Percentiles rank a stretch among this genome's conserved stretches.
phyloP scores from a whole-genome alignment of 257 asterid species.

The Paraleonurus japonicus region DNA sequence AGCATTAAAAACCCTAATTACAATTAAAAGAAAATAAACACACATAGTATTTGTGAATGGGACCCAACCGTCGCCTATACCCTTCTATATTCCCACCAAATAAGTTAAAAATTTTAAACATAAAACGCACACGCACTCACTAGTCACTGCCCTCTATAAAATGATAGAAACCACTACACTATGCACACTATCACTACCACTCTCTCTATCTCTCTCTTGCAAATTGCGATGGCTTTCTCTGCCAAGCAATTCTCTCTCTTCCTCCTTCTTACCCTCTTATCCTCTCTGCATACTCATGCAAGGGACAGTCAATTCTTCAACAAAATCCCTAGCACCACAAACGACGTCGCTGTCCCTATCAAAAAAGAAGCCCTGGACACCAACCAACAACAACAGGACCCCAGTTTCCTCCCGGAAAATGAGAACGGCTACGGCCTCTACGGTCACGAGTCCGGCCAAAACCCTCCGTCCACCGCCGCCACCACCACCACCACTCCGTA shows the following conservation, averaged over 20 bases:
- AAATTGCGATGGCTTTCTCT: slow-evolving; percentile 59
- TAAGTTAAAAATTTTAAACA: slow-evolving; percentile 31
- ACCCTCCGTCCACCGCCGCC: slow-evolving; percentile 49
- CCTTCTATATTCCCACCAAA: slow-evolving; percentile 47
- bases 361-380: slow-evolving; percentile 18
- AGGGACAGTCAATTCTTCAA: slow-evolving; percentile 78
- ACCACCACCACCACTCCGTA: slow-evolving; percentile 8
- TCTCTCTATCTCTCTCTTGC: slow-evolving; percentile 5
- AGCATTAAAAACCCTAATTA: neutral
- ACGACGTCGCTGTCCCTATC: slow-evolving; percentile 26
- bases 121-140: slow-evolving; percentile 3
- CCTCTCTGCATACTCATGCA: slow-evolving; percentile 50
- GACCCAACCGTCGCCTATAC: slow-evolving; percentile 37
- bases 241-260: slow-evolving; percentile 42
- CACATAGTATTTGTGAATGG: too few relatives aligned
- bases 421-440: slow-evolving; percentile 74
- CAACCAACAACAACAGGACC: slow-evolving; percentile 38
- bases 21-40: neutral
- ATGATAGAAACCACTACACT: slow-evolving; percentile 32
- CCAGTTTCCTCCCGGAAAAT: slow-evolving; percentile 54
- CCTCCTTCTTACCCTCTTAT: slow-evolving; percentile 47
- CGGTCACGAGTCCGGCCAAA: slow-evolving; percentile 65
- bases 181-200: slow-evolving; percentile 2
- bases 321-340: slow-evolving; percentile 56
- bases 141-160: slow-evolving; percentile 45